Percentiles rank a stretch among this genome's conserved stretches.
Conservation (phyloP, 306 rosid species). For the Vigna reflexopilosa region DNA sequence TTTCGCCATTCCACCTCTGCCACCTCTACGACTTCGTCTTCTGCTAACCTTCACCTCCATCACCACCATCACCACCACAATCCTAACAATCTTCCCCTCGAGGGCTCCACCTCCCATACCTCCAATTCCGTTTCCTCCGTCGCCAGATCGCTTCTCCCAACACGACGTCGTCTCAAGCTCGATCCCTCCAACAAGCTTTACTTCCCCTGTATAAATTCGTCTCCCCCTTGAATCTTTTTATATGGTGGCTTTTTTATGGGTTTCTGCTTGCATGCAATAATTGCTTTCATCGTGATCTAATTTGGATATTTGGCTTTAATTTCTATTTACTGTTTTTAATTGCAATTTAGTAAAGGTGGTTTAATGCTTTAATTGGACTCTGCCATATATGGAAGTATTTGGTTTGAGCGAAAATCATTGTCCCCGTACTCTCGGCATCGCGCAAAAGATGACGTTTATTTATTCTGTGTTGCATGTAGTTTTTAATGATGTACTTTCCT, state of each 20-base stretch:
- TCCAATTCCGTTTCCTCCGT: conserved; percentile 86
- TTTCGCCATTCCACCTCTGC: conserved; percentile 57
- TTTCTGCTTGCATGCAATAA: conserved; percentile 25
- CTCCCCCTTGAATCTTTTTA: background rate
- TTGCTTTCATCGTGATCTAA: conserved; percentile 41
- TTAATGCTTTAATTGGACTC: conserved; percentile 9
- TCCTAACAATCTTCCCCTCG: conserved; percentile 47
- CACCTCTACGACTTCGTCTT: conserved; percentile 50
- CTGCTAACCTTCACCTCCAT: conserved; percentile 36
- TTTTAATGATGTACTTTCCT: conserved; percentile 15
- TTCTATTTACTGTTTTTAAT: background rate
- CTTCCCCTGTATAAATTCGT: conserved; percentile 81
- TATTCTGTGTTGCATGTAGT: background rate
- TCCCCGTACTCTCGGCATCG: background rate
- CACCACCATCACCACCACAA: conserved; percentile 35
- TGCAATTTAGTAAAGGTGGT: background rate
- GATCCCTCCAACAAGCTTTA: conserved; percentile 92
- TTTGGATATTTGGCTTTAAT: conserved; percentile 5
- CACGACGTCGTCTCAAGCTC: conserved; percentile 97
- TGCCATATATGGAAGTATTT: conserved; percentile 1
- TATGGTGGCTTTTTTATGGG: background rate
- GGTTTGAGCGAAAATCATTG: conserved; percentile 4
- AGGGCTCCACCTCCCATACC: conserved; percentile 60
- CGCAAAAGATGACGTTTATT: background rate
- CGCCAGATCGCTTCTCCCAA: conserved; percentile 87